These are phyloP conservation scores for Medicago truncatula DNA, from an alignment of 306 rosid species.

Conservation along the genomic window DNA sequence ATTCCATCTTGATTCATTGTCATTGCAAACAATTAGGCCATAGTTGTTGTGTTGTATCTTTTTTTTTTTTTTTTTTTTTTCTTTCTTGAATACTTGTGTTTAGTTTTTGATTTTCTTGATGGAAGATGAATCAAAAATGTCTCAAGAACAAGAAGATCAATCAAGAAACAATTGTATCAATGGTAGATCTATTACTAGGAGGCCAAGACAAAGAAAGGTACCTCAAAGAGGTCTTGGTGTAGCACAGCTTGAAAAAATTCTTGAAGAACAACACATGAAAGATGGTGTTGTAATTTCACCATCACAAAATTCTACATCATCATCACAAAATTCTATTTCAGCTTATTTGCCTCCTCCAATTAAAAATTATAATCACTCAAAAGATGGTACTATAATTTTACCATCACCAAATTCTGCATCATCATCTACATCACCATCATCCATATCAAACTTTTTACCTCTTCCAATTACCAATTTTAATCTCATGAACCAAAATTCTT, in stretches of 20 bases:
- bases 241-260: conserved; percentile 85
- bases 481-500: conserved; percentile 41
- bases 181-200: conserved; percentile 54
- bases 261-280: conserved; percentile 70
- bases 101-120: neutral
- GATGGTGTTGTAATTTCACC: conserved; percentile 41
- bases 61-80: neutral
- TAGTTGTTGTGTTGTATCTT: neutral
- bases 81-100: too few relatives aligned
- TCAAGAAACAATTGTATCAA: conserved; percentile 40
- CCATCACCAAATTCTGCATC: conserved; percentile 39
- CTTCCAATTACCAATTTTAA: conserved; percentile 45
- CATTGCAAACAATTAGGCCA: conserved; percentile 8
- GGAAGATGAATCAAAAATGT: conserved; percentile 59
- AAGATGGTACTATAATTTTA: conserved; percentile 42
- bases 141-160: conserved; percentile 62
- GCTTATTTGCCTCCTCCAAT: conserved; percentile 45
- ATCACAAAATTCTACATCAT: conserved; percentile 41
- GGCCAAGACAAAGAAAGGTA: conserved; percentile 63
- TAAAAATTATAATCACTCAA: conserved; percentile 48
- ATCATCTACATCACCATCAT: neutral
- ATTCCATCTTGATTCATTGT: conserved; percentile 13
- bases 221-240: conserved; percentile 98
- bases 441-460: conserved; percentile 52
- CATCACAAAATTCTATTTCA: conserved; percentile 45